Base-by-base conservation (phyloP, 345 rosid species). In the Stellera chamaejasme region DNA sequence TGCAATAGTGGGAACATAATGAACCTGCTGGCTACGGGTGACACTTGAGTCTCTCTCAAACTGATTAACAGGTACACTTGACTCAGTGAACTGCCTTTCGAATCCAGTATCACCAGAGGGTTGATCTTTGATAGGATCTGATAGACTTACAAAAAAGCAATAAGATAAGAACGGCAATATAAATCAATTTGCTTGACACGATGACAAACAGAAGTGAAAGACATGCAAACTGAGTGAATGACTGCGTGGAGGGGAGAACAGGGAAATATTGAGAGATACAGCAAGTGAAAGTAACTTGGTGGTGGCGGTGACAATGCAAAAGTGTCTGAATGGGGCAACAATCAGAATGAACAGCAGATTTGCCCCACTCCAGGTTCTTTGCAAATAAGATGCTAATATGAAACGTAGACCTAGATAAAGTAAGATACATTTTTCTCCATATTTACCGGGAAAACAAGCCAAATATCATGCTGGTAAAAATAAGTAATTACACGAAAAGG, bases 81-180 rank as follows among this genome's bases (percentile, higher is more conserved):
- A 69, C 62, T 73, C 89, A 54, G 64, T 48, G 60, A 65, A 61
- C 81, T 69, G 81, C 75, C 66, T 72, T 65, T 79, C 81, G 72
- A 64, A 74, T 46, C 48, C 68, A 51, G 75, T 72, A 68, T 42
- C 63, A 66, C 69, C 69, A 61, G 77, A 61, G 60, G 61, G 51
- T 62, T 80, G 81, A 72, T 73, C 84, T 70, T 77, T 69, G 53
- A 68, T 68, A 48, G 54, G 80, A 78, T 86, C 97, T 83, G 95
- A 75, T 72, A 85, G 72, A 87, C 85, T 78, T 83, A 75, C 75
- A 77, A 58, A 62, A 53, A 54, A 14, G 78, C 79, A 82, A 79
- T 75, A 69, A 78, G 70, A 82, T 75, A 82, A 82, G 76, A 58
- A 65, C 61, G 50, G 59, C 54, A 72, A 69, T 26, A 42, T 59